phyloP scores from a whole-genome alignment of 2,329 filamentous ascomycete species.

The Phaeosphaeria sp. region DNA sequence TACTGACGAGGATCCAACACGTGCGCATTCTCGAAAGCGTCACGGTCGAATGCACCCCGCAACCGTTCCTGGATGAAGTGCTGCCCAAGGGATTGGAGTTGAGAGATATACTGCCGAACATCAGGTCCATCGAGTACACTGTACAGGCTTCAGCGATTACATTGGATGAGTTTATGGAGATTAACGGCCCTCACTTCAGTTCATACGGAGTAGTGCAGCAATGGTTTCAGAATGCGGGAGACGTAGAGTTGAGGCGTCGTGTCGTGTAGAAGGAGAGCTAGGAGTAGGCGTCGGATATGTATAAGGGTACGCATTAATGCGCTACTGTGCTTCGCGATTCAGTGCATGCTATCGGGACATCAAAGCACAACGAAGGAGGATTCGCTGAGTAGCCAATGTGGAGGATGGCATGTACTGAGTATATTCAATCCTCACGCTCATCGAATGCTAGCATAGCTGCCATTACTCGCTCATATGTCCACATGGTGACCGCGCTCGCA shows the following conservation, averaged over 20 bases:
- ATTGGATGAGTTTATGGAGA: background rate
- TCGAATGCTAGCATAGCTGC: constrained; percentile 58
- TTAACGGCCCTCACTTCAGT: background rate
- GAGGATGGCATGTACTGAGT: background rate
- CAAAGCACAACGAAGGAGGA: background rate
- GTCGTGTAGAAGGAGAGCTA: background rate
- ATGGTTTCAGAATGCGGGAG: background rate
- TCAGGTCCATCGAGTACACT: background rate
- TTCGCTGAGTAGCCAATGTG: background rate
- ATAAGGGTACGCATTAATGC: background rate
- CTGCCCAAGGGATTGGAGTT: background rate
- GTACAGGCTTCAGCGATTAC: background rate
- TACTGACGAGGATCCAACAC: background rate
- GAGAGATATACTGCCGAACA: background rate
- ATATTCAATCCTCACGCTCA: background rate
- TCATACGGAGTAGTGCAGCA: background rate
- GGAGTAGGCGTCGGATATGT: too few relatives aligned
- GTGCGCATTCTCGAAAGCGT: background rate
- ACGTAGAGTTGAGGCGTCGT: background rate
- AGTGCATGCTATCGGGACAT: too few relatives aligned
- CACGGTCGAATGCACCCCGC: background rate
- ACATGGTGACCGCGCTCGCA: constrained; percentile 90
- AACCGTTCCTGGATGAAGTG: background rate
- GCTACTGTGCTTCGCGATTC: background rate
- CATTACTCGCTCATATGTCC: constrained; percentile 86